These are phyloP conservation scores for Cytospora leucostoma DNA, from an alignment of 2,329 filamentous ascomycete species.

Conservation along the genomic window DNA sequence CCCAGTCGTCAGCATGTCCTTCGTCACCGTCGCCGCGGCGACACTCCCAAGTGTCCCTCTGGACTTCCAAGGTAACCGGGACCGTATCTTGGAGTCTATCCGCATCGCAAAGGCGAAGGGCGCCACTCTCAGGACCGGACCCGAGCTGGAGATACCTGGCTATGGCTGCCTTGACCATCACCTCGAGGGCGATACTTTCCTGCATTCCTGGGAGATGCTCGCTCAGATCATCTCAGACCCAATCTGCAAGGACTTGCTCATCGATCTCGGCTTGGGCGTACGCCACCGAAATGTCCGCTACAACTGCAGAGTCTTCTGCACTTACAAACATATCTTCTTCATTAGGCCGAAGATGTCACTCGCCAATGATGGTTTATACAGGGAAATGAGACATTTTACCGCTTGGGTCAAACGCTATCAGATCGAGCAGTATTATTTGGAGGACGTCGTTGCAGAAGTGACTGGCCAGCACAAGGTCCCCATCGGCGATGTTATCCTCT, in stretches of 20 bases:
- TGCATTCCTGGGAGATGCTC: constrained; percentile 31
- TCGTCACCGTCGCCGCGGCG: constrained; percentile 40
- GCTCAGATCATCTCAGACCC: constrained; percentile 30
- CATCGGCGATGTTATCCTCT: constrained; percentile 45
- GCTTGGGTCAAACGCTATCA: constrained; percentile 42
- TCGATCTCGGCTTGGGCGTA: constrained; percentile 30
- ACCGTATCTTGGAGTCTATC: constrained; percentile 65
- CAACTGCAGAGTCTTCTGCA: constrained; percentile 41
- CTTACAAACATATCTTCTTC: constrained; percentile 34
- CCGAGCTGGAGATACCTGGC: constrained; percentile 46
- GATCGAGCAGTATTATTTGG: constrained; percentile 42
- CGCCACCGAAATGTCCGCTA: constrained; percentile 41
- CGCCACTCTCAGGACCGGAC: constrained; percentile 63
- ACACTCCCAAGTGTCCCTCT: constrained; percentile 46
- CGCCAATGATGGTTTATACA: constrained; percentile 42
- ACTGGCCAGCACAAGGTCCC: constrained; percentile 41
- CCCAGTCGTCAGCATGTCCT: constrained; percentile 31
- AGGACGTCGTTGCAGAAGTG: constrained; percentile 35
- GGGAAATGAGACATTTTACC: constrained; percentile 45
- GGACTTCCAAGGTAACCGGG: constrained; percentile 64
- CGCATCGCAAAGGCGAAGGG: constrained; percentile 59
- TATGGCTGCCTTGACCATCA: constrained; percentile 40
- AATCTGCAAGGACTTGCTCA: constrained; percentile 30
- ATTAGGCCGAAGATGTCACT: constrained; percentile 36
- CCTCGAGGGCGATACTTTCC: constrained; percentile 32